phyloP scores from a whole-genome alignment of 1,284 basidiomycete genomes.

The Cystobasidium sp. region DNA sequence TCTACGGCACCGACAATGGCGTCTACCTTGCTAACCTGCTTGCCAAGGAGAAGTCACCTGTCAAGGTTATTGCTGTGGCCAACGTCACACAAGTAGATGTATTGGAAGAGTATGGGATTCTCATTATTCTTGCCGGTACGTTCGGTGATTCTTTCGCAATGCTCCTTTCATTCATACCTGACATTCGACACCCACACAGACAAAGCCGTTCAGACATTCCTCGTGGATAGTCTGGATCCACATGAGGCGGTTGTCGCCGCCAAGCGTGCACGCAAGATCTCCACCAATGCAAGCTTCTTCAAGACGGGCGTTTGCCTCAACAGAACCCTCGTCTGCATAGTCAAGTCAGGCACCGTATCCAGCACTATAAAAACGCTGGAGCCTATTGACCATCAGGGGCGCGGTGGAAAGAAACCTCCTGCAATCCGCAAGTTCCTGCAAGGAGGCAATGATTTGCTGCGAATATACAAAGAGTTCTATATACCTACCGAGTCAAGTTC shows the following conservation, averaged over 20 bases:
- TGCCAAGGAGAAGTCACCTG: constrained; percentile 69
- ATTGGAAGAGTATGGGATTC: constrained; percentile 91
- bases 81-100: constrained; percentile 96
- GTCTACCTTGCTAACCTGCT: constrained; percentile 90
- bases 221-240: constrained; percentile 87
- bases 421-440: constrained; percentile 88
- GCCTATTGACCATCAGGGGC: constrained; percentile 88
- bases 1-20: constrained; percentile 96
- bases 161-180: constrained; percentile 4
- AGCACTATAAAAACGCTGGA: constrained; percentile 98
- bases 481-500: constrained; percentile 96
- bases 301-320: constrained; percentile 93
- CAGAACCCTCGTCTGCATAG: constrained; percentile 93
- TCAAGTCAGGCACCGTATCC: constrained; percentile 91
- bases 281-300: constrained; percentile 97
- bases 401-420: constrained; percentile 73
- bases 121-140: constrained; percentile 89
- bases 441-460: constrained; percentile 90
- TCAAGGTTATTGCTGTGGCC: constrained; percentile 84
- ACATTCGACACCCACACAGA: constrained; percentile 42
- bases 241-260: constrained; percentile 87
- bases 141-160: background rate
- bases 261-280: constrained; percentile 92
- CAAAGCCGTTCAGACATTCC: constrained; percentile 83
- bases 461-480: constrained; percentile 90